Percentiles rank a stretch among this genome's conserved stretches.
phyloP scores from a whole-genome alignment of 306 rosid species.

The Dryas octopetala region DNA sequence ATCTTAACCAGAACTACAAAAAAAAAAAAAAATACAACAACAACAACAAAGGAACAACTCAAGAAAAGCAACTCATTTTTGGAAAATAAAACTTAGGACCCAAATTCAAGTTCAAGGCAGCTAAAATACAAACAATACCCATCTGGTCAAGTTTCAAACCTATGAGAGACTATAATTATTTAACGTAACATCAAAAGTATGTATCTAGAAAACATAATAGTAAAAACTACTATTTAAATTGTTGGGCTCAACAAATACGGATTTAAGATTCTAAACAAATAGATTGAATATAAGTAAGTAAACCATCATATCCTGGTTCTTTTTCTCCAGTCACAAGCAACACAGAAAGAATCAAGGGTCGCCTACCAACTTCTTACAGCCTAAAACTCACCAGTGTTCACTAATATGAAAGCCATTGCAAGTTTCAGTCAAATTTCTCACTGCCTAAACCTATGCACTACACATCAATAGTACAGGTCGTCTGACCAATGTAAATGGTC shows the following conservation, averaged over 20 bases:
- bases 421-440: not conserved
- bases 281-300: not conserved
- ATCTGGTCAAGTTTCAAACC: not conserved
- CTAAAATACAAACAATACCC: not conserved
- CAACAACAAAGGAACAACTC: not conserved
- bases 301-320: not conserved
- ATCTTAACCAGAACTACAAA: not conserved
- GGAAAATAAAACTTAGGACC: not conserved
- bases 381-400: not conserved
- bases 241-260: no score
- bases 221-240: no score
- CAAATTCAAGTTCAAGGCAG: not conserved
- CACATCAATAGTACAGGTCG: not conserved
- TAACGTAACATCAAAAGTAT: no score
- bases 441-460: not conserved
- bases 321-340: not conserved
- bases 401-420: not conserved
- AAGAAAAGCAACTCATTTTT: not conserved
- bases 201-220: no score
- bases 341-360: not conserved
- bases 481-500: not conserved
- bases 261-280: no score
- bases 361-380: not conserved
- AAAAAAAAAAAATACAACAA: no score
- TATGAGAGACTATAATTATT: not conserved